Conservation (phyloP, 805 yeast genomes). For the Metschnikowia sp. region DNA sequence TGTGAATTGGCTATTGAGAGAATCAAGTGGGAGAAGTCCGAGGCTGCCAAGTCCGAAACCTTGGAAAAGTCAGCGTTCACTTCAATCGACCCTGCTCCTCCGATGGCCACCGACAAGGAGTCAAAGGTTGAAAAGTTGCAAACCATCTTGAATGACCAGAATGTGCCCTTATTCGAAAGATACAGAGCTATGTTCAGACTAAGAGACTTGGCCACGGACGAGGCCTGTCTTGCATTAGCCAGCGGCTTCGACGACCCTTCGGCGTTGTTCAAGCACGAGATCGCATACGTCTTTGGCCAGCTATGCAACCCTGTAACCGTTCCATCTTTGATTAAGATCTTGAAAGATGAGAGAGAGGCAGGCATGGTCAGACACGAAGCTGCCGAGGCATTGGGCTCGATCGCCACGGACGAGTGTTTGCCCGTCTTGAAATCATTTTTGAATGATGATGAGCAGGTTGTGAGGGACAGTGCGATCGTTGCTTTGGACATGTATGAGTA, state of each 20-base stretch:
- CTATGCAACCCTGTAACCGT: conserved; percentile 90
- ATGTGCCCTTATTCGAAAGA: conserved; percentile 80
- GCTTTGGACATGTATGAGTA: conserved; percentile 98
- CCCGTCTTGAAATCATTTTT: conserved; percentile 81
- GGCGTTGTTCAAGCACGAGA: conserved; percentile 95
- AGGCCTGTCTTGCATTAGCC: conserved; percentile 89
- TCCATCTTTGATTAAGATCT: conserved; percentile 78
- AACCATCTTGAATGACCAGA: conserved; percentile 68
- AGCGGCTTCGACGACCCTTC: conserved; percentile 85
- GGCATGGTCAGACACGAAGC: conserved; percentile 99
- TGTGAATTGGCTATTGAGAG: conserved; percentile 96
- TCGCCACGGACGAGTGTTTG: conserved; percentile 92
- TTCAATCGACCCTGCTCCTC: conserved; percentile 98
- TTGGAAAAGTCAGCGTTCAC: conserved; percentile 75
- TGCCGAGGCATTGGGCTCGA: conserved; percentile 96
- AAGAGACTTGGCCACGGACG: conserved; percentile 90
- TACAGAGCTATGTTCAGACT: conserved; percentile 98
- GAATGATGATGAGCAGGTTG: conserved; percentile 82
- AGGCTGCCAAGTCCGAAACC: conserved; percentile 58
- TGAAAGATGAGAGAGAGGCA: conserved; percentile 76
- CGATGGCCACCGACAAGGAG: conserved; percentile 59
- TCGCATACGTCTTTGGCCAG: conserved; percentile 98
- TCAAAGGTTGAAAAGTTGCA: conserved; percentile 66
- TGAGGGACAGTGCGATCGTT: conserved; percentile 93
- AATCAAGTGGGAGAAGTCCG: conserved; percentile 87